A percentile compares a stretch with the other conserved stretches of the same genome.
These are phyloP conservation scores for Kwoniella europaea DNA, from an alignment of 768 basidiomycete species.

Conservation along the genomic window DNA sequence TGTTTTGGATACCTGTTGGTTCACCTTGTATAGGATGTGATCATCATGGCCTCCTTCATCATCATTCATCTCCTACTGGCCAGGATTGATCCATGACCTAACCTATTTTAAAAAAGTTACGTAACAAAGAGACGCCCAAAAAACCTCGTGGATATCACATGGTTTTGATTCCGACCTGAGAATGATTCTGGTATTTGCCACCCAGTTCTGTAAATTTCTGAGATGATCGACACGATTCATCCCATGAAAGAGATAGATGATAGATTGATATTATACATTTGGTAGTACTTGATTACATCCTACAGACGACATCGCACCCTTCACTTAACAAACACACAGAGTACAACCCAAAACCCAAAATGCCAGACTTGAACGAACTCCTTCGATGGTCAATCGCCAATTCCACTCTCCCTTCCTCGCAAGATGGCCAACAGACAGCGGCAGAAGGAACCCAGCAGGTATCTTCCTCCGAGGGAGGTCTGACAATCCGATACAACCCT, in stretches of 20 bases:
- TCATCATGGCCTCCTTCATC: too few species aligned
- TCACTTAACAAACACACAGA: background rate
- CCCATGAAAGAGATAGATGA: background rate
- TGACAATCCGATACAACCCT: constrained; percentile 41
- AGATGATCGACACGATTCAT: background rate
- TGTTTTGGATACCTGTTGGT: too few species aligned
- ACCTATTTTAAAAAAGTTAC: background rate
- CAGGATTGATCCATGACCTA: too few species aligned
- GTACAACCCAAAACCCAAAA: constrained; percentile 14
- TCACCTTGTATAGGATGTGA: too few species aligned
- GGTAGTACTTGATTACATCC: too few species aligned
- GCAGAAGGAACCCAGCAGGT: constrained; percentile 20
- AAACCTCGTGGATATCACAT: background rate
- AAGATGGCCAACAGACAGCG: constrained; percentile 5
- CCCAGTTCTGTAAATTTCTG: constrained; percentile 16
- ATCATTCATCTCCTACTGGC: too few species aligned
- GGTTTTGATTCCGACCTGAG: background rate
- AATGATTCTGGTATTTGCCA: constrained; percentile 32
- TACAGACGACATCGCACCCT: background rate
- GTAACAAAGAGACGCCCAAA: background rate
- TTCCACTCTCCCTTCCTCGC: constrained; percentile 26
- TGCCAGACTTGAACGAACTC: constrained; percentile 54
- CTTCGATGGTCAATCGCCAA: constrained; percentile 53
- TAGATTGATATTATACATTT: background rate
- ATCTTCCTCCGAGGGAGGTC: constrained; percentile 16